These are phyloP conservation scores for Fomitopsis betulina DNA, from an alignment of 1,284 basidiomycete genomes.

Conservation along the genomic window DNA sequence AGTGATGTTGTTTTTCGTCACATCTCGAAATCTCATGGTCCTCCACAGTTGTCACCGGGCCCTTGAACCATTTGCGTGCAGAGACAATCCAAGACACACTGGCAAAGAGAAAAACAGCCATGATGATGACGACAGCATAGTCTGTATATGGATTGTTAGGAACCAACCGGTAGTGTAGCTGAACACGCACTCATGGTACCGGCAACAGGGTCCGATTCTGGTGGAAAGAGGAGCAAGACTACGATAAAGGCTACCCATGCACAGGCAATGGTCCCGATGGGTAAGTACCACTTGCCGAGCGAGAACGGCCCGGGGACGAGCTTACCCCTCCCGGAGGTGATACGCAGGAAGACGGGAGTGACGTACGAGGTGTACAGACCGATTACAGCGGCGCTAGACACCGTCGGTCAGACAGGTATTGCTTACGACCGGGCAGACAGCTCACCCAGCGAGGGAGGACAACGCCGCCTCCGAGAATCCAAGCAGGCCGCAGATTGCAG, in stretches of 20 bases:
- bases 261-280: conserved; percentile 55
- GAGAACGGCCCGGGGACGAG: conserved; percentile 55
- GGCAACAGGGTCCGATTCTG: conserved; percentile 36
- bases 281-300: conserved; percentile 56
- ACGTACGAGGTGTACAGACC: conserved; percentile 67
- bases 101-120: conserved; percentile 61
- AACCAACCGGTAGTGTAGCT: background rate
- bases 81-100: conserved; percentile 60
- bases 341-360: conserved; percentile 63
- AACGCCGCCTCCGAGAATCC: conserved; percentile 63
- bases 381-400: conserved; percentile 58
- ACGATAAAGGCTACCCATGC: conserved; percentile 63
- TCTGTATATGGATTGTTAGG: too few relatives aligned
- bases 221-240: conserved; percentile 58
- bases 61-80: conserved; percentile 67
- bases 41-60: conserved; percentile 55
- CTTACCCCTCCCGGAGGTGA: conserved; percentile 58
- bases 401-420: background rate
- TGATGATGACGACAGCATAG: conserved; percentile 63
- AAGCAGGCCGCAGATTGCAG: conserved; percentile 57
- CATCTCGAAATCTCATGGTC: conserved; percentile 15
- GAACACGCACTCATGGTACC: conserved; percentile 49
- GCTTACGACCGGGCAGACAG: conserved; percentile 5
- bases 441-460: conserved; percentile 62
- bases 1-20: conserved; percentile 17